Evolutionary conservation across 2,329 filamentous ascomycete genomes (phyloP).

Genomic region (Cladosporium sp.): DNA sequence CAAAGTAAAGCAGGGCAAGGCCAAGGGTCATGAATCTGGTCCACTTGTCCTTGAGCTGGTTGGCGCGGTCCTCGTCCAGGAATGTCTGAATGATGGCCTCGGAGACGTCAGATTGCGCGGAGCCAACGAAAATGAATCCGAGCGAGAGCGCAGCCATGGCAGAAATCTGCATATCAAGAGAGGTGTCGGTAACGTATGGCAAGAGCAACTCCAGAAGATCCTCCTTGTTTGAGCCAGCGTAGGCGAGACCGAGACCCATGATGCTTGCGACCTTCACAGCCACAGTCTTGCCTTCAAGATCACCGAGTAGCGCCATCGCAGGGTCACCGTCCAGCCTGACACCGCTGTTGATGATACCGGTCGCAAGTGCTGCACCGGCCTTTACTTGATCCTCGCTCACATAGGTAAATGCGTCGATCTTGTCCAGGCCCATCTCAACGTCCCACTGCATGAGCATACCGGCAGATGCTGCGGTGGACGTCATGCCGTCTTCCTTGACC

Average conservation of each 20-base stretch:
- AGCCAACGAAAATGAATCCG: conserved; percentile 89
- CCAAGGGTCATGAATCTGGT: conserved; percentile 94
- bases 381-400: conserved; percentile 79
- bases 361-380: conserved; percentile 87
- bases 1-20: conserved; percentile 90
- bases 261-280: conserved; percentile 80
- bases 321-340: conserved; percentile 88
- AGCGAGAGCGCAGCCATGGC: conserved; percentile 92
- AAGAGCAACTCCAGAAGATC: conserved; percentile 82
- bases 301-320: conserved; percentile 80
- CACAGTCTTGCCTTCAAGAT: conserved; percentile 76
- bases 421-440: conserved; percentile 85
- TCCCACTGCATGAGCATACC: conserved; percentile 94
- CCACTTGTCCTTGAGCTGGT: conserved; percentile 96
- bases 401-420: conserved; percentile 93
- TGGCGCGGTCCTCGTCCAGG: conserved; percentile 87
- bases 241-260: conserved; percentile 93
- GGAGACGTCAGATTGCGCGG: conserved; percentile 85
- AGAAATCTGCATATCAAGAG: conserved; percentile 88
- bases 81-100: conserved; percentile 90
- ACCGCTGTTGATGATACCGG: conserved; percentile 93
- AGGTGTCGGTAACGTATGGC: conserved; percentile 82
- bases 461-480: conserved; percentile 91
- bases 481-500: conserved; percentile 96
- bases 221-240: conserved; percentile 90